A percentile compares a stretch with the other conserved stretches of the same genome.
Evolutionary conservation across 164 flowering plant genomes (phyloP).

Genomic region (Dillenia turbinata): DNA sequence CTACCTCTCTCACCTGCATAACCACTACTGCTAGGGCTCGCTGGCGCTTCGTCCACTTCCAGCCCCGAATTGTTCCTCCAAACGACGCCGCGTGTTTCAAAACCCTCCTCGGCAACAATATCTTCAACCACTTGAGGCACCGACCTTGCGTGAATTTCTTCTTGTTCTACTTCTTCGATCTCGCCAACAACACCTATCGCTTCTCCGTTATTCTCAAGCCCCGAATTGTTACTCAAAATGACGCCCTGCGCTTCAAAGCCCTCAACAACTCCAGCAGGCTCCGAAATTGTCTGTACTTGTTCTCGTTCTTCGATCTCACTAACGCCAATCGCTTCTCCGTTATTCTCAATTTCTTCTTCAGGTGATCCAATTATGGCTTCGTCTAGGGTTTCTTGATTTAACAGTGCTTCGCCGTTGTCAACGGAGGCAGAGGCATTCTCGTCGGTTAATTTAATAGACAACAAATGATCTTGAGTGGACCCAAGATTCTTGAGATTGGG

Average conservation of each 20-base stretch:
- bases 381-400: neutral
- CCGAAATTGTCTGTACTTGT: neutral
- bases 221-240: conserved; percentile 6
- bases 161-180: conserved; percentile 7
- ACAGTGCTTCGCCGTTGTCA: neutral
- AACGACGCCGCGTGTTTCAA: conserved; percentile 6
- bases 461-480: conserved; percentile 21
- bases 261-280: neutral
- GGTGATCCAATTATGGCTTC: neutral
- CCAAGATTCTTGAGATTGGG: conserved; percentile 18
- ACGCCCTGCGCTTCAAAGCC: neutral
- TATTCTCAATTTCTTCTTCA: no score
- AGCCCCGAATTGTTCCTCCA: conserved; percentile 35
- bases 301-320: no score
- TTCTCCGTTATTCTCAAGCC: conserved; percentile 1
- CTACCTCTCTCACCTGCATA: conserved; percentile 88
- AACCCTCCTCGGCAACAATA: conserved; percentile 4
- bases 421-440: neutral
- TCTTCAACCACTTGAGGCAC: conserved; percentile 7
- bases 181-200: neutral
- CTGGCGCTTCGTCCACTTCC: conserved; percentile 33
- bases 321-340: no score
- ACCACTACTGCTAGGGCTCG: conserved; percentile 88
- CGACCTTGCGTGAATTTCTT: conserved; percentile 1
- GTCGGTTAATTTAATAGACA: conserved; percentile 18